Percentiles rank a stretch among this genome's conserved stretches.
phyloP scores from a whole-genome alignment of 768 basidiomycete genomes.

The Leccinum broughii region DNA sequence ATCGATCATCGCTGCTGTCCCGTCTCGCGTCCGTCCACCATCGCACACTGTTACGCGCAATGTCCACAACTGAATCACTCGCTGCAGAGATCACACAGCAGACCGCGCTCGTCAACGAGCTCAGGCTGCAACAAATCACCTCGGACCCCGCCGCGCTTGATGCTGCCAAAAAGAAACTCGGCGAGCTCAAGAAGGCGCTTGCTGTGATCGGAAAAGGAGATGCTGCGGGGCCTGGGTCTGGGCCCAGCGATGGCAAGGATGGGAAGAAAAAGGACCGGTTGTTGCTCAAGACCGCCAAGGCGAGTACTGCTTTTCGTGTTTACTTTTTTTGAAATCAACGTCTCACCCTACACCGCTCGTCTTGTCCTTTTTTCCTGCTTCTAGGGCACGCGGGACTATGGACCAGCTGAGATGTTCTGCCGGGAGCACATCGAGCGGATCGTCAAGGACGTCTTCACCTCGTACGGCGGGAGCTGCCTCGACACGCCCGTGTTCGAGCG shows the following conservation, averaged over 20 bases:
- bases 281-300: conserved; percentile 93
- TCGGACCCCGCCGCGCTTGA: conserved; percentile 53
- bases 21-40: conserved; percentile 15
- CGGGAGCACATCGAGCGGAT: conserved; percentile 87
- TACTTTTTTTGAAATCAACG: conserved; percentile 17
- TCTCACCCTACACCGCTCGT: not conserved
- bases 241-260: conserved; percentile 38
- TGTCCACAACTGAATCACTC: conserved; percentile 46
- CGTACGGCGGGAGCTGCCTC: conserved; percentile 87
- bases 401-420: conserved; percentile 89
- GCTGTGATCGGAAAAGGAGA: conserved; percentile 39
- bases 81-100: conserved; percentile 57
- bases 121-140: conserved; percentile 47
- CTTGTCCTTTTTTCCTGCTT: not conserved
- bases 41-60: conserved; percentile 24
- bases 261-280: conserved; percentile 69
- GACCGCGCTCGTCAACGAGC: conserved; percentile 58
- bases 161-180: conserved; percentile 66
- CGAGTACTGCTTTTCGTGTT: conserved; percentile 33
- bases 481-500: conserved; percentile 99
- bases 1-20: conserved; percentile 36
- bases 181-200: conserved; percentile 63
- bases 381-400: conserved; percentile 96
- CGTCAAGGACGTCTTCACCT: conserved; percentile 84
- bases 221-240: conserved; percentile 31